A percentile compares a stretch with the other conserved stretches of the same genome.
These are phyloP conservation scores for Durotheca rogersii DNA, from an alignment of 495 filamentous ascomycete genomes.

Conservation along the genomic window DNA sequence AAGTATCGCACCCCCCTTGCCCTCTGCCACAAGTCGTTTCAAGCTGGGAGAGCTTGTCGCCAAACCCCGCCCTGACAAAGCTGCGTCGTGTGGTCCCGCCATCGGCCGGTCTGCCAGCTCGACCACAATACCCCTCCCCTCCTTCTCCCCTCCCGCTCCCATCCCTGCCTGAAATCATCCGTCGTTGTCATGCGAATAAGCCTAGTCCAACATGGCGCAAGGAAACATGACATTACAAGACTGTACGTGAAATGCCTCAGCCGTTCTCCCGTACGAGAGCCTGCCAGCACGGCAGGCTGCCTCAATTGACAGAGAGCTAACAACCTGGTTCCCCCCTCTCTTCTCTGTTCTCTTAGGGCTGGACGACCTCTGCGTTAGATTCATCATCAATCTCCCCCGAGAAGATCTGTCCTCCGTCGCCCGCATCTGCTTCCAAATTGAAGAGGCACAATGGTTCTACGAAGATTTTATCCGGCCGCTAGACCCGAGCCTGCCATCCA, in stretches of 20 bases:
- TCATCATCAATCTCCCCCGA: constrained; percentile 90
- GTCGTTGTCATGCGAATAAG: constrained; percentile 50
- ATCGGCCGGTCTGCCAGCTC: constrained; percentile 11
- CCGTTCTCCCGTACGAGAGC: no score
- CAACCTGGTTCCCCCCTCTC: constrained; percentile 31
- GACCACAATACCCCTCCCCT: no score
- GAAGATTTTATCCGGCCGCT: constrained; percentile 96
- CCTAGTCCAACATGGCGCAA: constrained; percentile 65
- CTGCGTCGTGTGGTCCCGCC: constrained; percentile 11
- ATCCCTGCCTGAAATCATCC: not conserved
- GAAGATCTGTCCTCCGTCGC: constrained; percentile 87
- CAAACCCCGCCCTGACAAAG: constrained; percentile 2
- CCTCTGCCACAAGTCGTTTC: not conserved
- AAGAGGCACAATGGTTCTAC: constrained; percentile 99
- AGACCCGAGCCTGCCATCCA: constrained; percentile 78
- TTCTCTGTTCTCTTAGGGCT: constrained; percentile 63
- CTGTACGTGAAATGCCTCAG: constrained; percentile 63
- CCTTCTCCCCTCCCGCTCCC: no score
- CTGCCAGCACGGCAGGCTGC: no score
- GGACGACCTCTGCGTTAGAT: constrained; percentile 92
- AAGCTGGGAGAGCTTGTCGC: constrained; percentile 4
- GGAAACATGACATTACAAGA: constrained; percentile 84
- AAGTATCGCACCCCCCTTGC: not conserved
- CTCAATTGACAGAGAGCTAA: no score
- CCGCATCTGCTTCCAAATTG: constrained; percentile 95